Conservation (phyloP, 257 asterid species). For the Echites panduratus region DNA sequence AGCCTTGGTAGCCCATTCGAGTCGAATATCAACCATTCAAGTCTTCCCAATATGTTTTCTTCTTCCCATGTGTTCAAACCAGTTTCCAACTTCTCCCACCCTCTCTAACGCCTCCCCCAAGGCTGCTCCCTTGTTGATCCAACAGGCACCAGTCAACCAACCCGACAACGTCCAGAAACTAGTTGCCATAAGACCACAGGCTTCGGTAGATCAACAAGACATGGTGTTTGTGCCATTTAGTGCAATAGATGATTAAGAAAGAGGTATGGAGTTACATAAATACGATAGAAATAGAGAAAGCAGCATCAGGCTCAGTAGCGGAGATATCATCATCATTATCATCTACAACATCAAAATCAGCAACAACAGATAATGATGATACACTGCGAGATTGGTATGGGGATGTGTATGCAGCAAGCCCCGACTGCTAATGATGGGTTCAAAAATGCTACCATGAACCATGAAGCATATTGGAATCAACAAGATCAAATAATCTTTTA, state of each 20-base stretch:
- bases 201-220: conserved; percentile 25
- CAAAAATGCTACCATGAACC: conserved; percentile 51
- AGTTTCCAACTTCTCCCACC: conserved; percentile 24
- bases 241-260: conserved; percentile 77
- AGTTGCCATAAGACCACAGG: neutral
- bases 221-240: conserved; percentile 48
- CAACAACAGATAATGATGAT: conserved; percentile 35
- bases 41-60: conserved; percentile 32
- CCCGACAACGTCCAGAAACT: conserved; percentile 5
- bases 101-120: conserved; percentile 12
- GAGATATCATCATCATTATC: conserved; percentile 12
- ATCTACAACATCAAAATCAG: conserved; percentile 25
- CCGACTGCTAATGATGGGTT: conserved; percentile 43
- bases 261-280: conserved; percentile 85
- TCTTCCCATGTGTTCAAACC: conserved; percentile 42
- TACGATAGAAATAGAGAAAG: conserved; percentile 47
- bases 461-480: conserved; percentile 57
- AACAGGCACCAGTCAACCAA: conserved; percentile 1
- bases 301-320: conserved; percentile 27
- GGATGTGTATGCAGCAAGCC: conserved; percentile 61
- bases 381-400: conserved; percentile 25
- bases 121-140: conserved; percentile 2
- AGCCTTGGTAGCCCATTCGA: conserved; percentile 78
- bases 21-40: conserved; percentile 60
- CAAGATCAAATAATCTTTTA: conserved; percentile 36